Conservation (phyloP, 1,284 basidiomycete genomes). For the Leccinum huronense region DNA sequence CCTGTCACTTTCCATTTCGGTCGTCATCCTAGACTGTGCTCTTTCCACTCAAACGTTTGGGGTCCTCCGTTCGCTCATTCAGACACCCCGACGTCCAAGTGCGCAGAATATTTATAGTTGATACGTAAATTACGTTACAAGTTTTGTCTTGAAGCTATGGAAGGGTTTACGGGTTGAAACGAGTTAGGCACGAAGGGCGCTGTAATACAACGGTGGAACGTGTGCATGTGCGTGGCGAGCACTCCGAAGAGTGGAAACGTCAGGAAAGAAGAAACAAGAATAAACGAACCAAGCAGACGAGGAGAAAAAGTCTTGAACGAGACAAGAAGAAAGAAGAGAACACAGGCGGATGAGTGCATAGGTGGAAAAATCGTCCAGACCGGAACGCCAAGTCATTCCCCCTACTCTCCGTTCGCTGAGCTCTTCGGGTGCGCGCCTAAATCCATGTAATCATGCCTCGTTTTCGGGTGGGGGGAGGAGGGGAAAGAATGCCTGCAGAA, state of each 20-base stretch:
- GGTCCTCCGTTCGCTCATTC: background rate
- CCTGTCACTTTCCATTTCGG: background rate
- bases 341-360: background rate
- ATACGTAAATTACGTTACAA: constrained; percentile 36
- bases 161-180: constrained; percentile 8
- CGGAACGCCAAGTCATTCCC: background rate
- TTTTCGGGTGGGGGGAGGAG: background rate
- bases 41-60: background rate
- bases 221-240: background rate
- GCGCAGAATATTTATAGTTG: constrained; percentile 37
- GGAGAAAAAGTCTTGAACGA: background rate
- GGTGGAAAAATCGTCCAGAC: background rate
- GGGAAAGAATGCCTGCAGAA: constrained; percentile 41
- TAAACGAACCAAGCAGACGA: background rate
- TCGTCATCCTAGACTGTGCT: background rate
- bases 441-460: background rate
- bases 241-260: background rate
- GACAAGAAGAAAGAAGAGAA: background rate
- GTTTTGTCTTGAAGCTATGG: constrained; percentile 18
- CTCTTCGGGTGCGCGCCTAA: background rate
- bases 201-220: constrained; percentile 25
- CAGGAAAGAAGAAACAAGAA: background rate
- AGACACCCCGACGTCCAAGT: background rate
- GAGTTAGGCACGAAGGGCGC: constrained; percentile 1
- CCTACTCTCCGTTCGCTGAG: background rate